Evolutionary conservation across 495 filamentous ascomycete genomes (phyloP), one percentile per base, ranked within the genome.

Genomic region (Tricharina praecox): DNA sequence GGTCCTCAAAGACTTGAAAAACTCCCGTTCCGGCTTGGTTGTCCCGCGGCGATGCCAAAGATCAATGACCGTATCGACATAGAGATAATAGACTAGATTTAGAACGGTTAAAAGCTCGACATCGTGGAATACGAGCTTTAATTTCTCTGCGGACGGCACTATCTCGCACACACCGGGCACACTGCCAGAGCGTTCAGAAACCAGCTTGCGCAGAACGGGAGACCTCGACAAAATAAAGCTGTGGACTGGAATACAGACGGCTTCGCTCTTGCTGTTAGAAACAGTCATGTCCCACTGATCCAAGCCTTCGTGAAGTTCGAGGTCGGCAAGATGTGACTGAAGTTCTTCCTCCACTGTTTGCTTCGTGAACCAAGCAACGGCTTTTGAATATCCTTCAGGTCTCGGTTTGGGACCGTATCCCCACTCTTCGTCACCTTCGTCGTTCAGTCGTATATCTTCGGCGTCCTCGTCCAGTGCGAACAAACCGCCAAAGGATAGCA

Each of bases 171-270:
- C 37, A 24, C 35, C 24, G 3, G 39, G 28, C 43, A 52, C 33
- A 20, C 16, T 24, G 2, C 32, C 21, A 5, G 35, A 33, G 11
- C 51, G 51, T 40, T 70, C 63, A 4, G 65, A 64, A 19, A 94
- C 67, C 3, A 70, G 75, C 15, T 68, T 66, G 45, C 82, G 71
- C 33, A 95, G 55, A 1, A 82, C 64, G 1, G 71, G 64, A 50
- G 85, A 93, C 43, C 90, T 72, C 0, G 75, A 80, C 5, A 95
- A 59, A 35, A 95, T 67, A 61, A 85, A 90, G 40, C 77, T 74
- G 60, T 95, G 88, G n/a, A 82, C 68, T 15, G 90, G 86, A 25
- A 97, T 76, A 32, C 62, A 60, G 24, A 82, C 59, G 9, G 80
- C 72, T 8, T 81, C 82, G 16, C 67, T 58, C 0, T 71, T 68